Conservation (phyloP, 352 stramenopile species). For the Phytopythium aichiense region DNA sequence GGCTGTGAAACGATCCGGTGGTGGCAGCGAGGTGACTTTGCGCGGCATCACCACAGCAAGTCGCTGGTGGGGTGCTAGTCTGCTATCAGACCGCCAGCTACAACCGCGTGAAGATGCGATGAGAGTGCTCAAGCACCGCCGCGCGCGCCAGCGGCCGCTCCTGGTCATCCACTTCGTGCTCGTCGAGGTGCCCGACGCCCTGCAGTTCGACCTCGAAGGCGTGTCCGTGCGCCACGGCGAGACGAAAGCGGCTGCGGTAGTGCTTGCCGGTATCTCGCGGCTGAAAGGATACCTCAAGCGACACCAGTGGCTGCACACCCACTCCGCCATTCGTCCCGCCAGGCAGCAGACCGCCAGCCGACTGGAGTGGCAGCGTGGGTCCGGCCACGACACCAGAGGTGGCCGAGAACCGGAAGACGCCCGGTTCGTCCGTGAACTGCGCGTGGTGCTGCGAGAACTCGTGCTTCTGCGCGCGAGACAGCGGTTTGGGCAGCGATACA, state of each 20-base stretch:
- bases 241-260: slow-evolving; percentile 69
- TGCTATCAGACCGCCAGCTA: background rate
- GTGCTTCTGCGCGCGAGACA: slow-evolving; percentile 55
- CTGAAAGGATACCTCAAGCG: slow-evolving; percentile 50
- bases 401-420: slow-evolving; percentile 53
- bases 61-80: too few species aligned
- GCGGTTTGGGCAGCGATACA: slow-evolving; percentile 38
- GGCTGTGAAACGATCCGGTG: background rate
- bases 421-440: slow-evolving; percentile 50
- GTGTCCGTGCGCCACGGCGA: slow-evolving; percentile 50
- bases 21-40: too few species aligned
- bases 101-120: slow-evolving; percentile 41
- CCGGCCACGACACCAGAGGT: slow-evolving; percentile 38
- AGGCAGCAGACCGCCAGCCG: slow-evolving; percentile 35
- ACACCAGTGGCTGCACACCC: slow-evolving; percentile 37
- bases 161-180: slow-evolving; percentile 43
- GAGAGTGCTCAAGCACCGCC: slow-evolving; percentile 37
- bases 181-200: slow-evolving; percentile 57
- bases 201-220: slow-evolving; percentile 74
- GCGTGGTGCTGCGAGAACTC: slow-evolving; percentile 48
- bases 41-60: too few species aligned
- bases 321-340: background rate
- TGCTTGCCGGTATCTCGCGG: slow-evolving; percentile 24
- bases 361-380: slow-evolving; percentile 55
- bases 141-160: slow-evolving; percentile 39